phyloP scores from a whole-genome alignment of 139 green algal species.

The Coccomyxa sp. region DNA sequence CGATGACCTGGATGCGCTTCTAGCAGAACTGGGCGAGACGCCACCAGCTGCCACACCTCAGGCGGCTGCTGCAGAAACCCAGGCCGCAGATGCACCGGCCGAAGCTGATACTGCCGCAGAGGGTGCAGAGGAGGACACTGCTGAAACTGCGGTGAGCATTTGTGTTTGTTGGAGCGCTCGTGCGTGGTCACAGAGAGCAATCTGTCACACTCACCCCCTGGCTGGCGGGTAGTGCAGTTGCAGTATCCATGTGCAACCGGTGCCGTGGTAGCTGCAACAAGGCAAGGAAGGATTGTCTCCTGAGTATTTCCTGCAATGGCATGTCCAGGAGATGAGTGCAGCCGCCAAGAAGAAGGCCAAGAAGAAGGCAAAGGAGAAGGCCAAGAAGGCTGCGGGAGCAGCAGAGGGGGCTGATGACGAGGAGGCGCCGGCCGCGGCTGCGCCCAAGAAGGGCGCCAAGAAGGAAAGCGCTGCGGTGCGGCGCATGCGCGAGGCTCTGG shows the following conservation, averaged over 20 bases:
- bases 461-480: conserved; percentile 70
- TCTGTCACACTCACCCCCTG: neutral
- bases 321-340: conserved; percentile 38
- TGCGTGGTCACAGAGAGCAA: too few relatives aligned
- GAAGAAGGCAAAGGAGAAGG: conserved; percentile 66
- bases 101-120: neutral
- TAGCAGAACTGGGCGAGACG: conserved; percentile 50
- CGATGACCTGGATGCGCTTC: conserved; percentile 64
- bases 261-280: neutral
- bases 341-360: conserved; percentile 50
- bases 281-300: neutral
- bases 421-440: neutral
- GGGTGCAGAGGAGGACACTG: neutral
- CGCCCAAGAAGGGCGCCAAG: conserved; percentile 58
- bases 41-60: neutral
- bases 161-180: neutral
- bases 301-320: neutral
- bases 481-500: conserved; percentile 71
- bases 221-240: neutral
- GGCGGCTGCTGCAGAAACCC: neutral
- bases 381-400: conserved; percentile 30
- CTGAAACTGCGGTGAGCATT: neutral
- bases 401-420: conserved; percentile 17
- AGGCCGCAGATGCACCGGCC: neutral
- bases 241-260: neutral